Conservation (phyloP, 2,329 filamentous ascomycete species). For the Fusarium fracticaudum region DNA sequence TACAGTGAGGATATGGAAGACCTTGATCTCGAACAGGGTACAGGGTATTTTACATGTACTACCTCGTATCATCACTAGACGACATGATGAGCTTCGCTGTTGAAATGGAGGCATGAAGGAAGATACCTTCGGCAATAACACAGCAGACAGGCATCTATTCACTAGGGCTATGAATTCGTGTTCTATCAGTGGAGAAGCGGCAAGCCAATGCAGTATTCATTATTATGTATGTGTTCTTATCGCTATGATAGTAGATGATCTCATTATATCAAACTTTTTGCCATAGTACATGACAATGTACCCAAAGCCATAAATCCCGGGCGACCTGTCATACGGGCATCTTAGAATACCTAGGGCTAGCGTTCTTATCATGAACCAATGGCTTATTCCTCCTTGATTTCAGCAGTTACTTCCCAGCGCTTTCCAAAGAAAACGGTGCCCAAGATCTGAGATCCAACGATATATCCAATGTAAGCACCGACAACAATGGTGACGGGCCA, state of each 20-base stretch:
- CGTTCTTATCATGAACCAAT: neutral
- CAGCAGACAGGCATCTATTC: neutral
- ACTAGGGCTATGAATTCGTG: too few species aligned
- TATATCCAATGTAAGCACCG: conserved; percentile 83
- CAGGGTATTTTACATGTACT: neutral
- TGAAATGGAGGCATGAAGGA: neutral
- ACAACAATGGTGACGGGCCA: conserved; percentile 94
- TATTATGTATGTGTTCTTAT: neutral
- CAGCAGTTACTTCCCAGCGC: conserved; percentile 47
- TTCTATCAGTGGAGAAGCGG: neutral
- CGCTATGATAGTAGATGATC: neutral
- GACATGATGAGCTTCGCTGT: neutral
- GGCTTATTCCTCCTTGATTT: conserved; percentile 44
- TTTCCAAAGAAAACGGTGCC: conserved; percentile 60
- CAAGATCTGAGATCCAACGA: conserved; percentile 72
- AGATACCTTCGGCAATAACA: neutral
- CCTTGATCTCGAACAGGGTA: neutral
- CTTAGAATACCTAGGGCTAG: too few species aligned
- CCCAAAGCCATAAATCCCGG: neutral
- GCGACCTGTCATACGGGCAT: neutral
- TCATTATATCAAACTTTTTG: neutral
- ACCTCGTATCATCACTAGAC: neutral
- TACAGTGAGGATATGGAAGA: neutral
- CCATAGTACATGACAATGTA: neutral
- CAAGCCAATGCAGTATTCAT: neutral